These are phyloP conservation scores for Vigna angularis DNA, from an alignment of 306 rosid genomes.

Conservation along the genomic window DNA sequence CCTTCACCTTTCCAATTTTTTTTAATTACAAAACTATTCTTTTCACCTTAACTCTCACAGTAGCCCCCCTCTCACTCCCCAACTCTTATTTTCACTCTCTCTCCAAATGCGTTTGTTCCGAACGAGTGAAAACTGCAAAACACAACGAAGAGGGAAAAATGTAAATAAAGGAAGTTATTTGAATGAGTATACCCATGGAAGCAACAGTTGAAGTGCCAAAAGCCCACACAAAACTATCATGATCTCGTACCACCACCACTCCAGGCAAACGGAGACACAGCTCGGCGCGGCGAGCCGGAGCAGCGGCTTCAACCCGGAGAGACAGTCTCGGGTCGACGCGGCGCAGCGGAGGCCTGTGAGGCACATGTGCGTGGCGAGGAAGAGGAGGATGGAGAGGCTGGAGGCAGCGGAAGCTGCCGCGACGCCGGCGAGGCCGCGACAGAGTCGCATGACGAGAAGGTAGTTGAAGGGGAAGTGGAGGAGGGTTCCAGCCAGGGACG, in stretches of 20 bases:
- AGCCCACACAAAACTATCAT: constrained; percentile 88
- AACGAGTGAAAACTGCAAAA: constrained; percentile 79
- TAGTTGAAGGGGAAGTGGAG: constrained; percentile 71
- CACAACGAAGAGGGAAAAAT: constrained; percentile 90
- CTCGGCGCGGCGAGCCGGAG: constrained; percentile 78
- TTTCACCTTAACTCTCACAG: no score
- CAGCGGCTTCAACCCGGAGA: no score
- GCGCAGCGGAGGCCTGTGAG: constrained; percentile 67
- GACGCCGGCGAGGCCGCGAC: constrained; percentile 67
- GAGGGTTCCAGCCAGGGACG: constrained; percentile 67
- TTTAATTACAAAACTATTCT: no score
- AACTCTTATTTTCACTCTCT: no score
- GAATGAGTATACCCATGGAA: constrained; percentile 89
- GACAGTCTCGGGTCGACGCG: no score
- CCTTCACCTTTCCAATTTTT: no score
- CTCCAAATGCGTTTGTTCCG: no score
- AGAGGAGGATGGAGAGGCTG: constrained; percentile 54
- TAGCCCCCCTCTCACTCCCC: no score
- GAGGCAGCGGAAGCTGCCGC: constrained; percentile 81
- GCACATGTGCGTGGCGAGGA: constrained; percentile 30
- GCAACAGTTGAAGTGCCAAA: constrained; percentile 73
- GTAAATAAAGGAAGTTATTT: constrained; percentile 82
- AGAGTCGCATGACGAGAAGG: constrained; percentile 46
- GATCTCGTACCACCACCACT: constrained; percentile 99
- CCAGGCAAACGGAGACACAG: constrained; percentile 89